phyloP scores from a whole-genome alignment of 495 filamentous ascomycete species.

The Glarea lozoyensis region DNA sequence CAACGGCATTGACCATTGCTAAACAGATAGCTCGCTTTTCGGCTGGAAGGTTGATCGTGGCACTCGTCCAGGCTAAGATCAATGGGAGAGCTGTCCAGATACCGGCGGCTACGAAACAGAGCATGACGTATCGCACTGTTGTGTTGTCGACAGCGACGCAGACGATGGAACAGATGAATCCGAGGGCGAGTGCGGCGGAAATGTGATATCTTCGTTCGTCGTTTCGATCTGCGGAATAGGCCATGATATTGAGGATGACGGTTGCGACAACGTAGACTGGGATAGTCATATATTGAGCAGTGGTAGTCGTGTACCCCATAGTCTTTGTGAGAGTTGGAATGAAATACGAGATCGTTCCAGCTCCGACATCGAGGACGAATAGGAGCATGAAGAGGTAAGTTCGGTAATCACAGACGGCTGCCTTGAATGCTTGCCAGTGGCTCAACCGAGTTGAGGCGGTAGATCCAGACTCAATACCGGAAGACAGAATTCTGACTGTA shows the following conservation, averaged over 20 bases:
- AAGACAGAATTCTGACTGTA: constrained; percentile 22
- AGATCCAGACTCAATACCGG: constrained; percentile 16
- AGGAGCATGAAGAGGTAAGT: constrained; percentile 23
- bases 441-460: constrained; percentile 14
- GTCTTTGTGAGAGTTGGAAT: constrained; percentile 41
- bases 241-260: constrained; percentile 26
- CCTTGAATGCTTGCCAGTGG: constrained; percentile 23
- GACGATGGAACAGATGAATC: constrained; percentile 32
- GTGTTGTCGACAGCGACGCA: constrained; percentile 34
- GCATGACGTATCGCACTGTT: constrained; percentile 40
- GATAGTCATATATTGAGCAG: constrained; percentile 34
- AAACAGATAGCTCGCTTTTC: constrained; percentile 36
- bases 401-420: constrained; percentile 20
- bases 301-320: constrained; percentile 33
- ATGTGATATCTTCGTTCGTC: constrained; percentile 22
- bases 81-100: constrained; percentile 38
- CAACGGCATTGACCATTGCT: constrained; percentile 40
- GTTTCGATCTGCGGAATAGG: constrained; percentile 22
- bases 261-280: constrained; percentile 37
- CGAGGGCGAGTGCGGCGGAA: constrained; percentile 30
- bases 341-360: constrained; percentile 40
- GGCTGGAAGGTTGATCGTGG: constrained; percentile 32
- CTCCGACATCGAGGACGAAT: constrained; percentile 30
- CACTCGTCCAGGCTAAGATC: constrained; percentile 33
- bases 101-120: constrained; percentile 41